Evolutionary conservation across 768 basidiomycete species (phyloP).

Genomic region (Suillus tomentosus): DNA sequence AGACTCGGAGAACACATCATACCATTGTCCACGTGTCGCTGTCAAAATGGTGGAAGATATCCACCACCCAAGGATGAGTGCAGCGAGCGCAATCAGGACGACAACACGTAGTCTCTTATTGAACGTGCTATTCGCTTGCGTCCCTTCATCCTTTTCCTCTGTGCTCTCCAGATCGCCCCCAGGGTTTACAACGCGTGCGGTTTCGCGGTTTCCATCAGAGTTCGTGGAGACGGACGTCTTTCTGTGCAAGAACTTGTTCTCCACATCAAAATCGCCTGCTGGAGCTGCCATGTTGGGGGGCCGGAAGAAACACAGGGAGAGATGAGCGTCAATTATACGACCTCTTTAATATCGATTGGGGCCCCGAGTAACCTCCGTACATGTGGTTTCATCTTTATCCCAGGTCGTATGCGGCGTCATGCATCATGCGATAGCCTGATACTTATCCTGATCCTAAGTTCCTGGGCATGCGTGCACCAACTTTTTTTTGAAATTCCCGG

Average conservation of each 20-base stretch:
- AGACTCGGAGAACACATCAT: conserved; percentile 18
- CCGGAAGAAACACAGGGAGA: conserved; percentile 5
- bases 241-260: conserved; percentile 22
- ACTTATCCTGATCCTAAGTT: background rate
- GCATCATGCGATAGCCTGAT: background rate
- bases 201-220: conserved; percentile 17
- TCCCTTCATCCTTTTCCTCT: conserved; percentile 17
- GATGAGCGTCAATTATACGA: background rate
- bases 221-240: conserved; percentile 19
- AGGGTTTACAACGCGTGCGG: conserved; percentile 20
- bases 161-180: conserved; percentile 16
- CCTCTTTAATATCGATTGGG: background rate
- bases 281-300: conserved; percentile 23
- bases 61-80: conserved; percentile 83
- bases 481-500: background rate
- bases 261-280: conserved; percentile 5
- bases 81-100: conserved; percentile 53
- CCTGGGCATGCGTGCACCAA: background rate
- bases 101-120: conserved; percentile 39
- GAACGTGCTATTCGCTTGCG: conserved; percentile 4
- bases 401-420: background rate
- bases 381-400: conserved; percentile 2
- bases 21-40: conserved; percentile 79
- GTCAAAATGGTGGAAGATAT: conserved; percentile 69
- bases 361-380: background rate